phyloP scores from a whole-genome alignment of 495 filamentous ascomycete genomes.

The Sporormia fimetaria region DNA sequence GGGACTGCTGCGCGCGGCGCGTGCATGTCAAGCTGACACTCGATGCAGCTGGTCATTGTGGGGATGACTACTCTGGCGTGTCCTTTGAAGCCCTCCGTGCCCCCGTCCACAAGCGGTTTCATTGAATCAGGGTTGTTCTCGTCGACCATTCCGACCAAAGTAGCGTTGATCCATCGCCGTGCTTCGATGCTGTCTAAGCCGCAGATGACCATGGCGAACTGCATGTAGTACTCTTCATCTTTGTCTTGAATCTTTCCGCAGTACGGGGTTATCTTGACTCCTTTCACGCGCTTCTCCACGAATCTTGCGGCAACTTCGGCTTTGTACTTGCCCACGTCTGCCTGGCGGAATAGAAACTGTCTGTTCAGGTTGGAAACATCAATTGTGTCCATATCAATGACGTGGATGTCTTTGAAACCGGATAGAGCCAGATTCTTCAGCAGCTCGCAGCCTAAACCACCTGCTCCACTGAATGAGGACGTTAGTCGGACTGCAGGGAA shows the following conservation, averaged over 20 bases:
- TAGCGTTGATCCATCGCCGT: slow-evolving; percentile 95
- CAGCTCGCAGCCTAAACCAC: slow-evolving; percentile 92
- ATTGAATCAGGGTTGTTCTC: slow-evolving; percentile 62
- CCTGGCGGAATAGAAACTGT: slow-evolving; percentile 89
- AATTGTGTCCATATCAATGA: slow-evolving; percentile 99
- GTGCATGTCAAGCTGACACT: slow-evolving; percentile 98
- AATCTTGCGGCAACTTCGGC: slow-evolving; percentile 87
- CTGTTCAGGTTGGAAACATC: slow-evolving; percentile 97
- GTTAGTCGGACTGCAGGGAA: neutral
- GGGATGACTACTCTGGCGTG: slow-evolving; percentile 89
- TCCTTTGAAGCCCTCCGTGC: slow-evolving; percentile 97
- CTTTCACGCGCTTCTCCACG: slow-evolving; percentile 76
- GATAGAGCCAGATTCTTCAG: slow-evolving; percentile 92
- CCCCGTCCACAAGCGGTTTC: slow-evolving; percentile 91
- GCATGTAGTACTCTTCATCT: slow-evolving; percentile 95
- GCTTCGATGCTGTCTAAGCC: slow-evolving; percentile 98
- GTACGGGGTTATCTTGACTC: slow-evolving; percentile 84
- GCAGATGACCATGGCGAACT: slow-evolving; percentile 86
- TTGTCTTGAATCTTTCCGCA: slow-evolving; percentile 96
- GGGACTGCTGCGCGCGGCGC: slow-evolving; percentile 88
- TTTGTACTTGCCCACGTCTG: slow-evolving; percentile 88
- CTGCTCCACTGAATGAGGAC: slow-evolving; percentile 78
- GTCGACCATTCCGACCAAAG: slow-evolving; percentile 80
- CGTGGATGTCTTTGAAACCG: slow-evolving; percentile 93
- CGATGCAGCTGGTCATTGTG: slow-evolving; percentile 86